A percentile compares a stretch with the other conserved stretches of the same genome.
These are phyloP conservation scores for Abrus precatorius DNA, from an alignment of 306 rosid species.

Conservation along the genomic window DNA sequence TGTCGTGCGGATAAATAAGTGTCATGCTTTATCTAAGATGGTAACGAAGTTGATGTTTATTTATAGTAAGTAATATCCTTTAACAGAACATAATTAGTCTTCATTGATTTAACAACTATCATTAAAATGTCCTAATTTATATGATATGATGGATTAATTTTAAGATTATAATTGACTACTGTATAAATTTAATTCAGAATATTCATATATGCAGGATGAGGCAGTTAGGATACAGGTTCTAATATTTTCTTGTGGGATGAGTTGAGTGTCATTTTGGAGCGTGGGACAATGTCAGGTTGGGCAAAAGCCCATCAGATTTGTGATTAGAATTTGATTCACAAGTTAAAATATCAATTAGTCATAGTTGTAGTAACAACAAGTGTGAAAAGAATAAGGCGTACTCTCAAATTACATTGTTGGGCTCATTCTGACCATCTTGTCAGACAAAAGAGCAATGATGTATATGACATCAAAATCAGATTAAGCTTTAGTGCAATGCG, in stretches of 20 bases:
- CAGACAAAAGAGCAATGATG: background rate
- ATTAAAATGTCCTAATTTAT: background rate
- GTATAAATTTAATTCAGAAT: constrained; percentile 1
- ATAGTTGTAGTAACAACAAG: background rate
- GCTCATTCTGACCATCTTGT: background rate
- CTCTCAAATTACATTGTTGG: constrained; percentile 1
- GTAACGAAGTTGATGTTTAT: background rate
- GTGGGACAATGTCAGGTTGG: background rate
- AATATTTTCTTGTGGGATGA: background rate
- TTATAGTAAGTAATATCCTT: background rate
- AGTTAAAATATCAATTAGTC: background rate
- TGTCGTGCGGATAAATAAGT: background rate
- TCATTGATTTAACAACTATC: background rate
- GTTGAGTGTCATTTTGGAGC: background rate
- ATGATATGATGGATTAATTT: background rate
- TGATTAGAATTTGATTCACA: background rate
- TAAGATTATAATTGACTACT: background rate
- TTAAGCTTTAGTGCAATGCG: constrained; percentile 30
- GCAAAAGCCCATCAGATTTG: background rate
- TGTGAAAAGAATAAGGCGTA: background rate
- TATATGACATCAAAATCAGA: constrained; percentile 8
- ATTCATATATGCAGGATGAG: background rate
- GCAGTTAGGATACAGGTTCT: background rate
- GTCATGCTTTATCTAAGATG: background rate
- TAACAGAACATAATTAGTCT: background rate